Base-by-base conservation (phyloP, 148 eudicot species). In the Chenopodium berlandieri region DNA sequence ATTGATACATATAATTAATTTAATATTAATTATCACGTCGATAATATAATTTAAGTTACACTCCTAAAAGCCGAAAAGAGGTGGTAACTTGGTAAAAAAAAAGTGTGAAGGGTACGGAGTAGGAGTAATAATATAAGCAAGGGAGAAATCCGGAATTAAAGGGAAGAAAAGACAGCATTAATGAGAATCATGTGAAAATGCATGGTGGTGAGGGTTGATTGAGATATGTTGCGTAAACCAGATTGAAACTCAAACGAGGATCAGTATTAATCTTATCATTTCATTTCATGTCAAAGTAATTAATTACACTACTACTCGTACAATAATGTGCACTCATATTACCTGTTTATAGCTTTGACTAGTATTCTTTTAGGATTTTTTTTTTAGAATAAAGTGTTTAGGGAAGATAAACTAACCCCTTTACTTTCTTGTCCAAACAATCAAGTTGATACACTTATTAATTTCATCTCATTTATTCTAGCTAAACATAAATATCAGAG, bases 101-200 rank as follows among this genome's bases (percentile, higher is more conserved):
- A 58, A 40, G 78, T 56, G 65, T 16, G 19, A 27, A 56, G 6
- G 27, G 69, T 23, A 60, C 7, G 44, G 44, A 37, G 6, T 37
- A 37, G 44, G 44, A 40, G 44, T 40, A 5, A 5, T 40, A 40
- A 40, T 40, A 40, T 40, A 40, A 40, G 44, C 7, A 62, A 22
- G 20, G 19, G 73, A 32, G 5, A 32, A 9, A 56, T 22, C 7
- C 22, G 11, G 0, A 40, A 73, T n/a, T 14, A 11, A 73, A 10
- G 75, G 75, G 50, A 23, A 30, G 48, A 63, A 4, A 25, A 64
- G 73, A 60, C 52, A 66, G 79, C 73, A 81, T 81, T 81, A 47
- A 81, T 75, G 83, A 81, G 50, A 65, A 60, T 65, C 83, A 75
- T 81, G 83, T 75, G 73, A 75, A 30, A 65, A 50, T 75, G 77